Percentiles rank a stretch among this genome's conserved stretches.
phyloP scores from a whole-genome alignment of 1,139 yeast species.

The Magnusiomyces magnusii region DNA sequence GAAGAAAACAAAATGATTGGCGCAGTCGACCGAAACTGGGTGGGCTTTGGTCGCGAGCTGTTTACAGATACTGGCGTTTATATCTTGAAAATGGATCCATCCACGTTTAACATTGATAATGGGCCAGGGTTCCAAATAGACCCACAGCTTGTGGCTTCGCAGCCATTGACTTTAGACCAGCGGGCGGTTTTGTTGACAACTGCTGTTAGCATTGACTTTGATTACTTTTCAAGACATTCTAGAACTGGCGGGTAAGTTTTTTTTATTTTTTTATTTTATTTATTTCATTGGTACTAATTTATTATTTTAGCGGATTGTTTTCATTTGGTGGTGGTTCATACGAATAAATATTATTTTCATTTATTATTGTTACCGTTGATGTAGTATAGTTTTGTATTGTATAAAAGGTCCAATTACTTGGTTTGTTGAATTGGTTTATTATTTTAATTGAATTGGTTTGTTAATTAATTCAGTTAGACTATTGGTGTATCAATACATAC shows the following conservation, averaged over 20 bases:
- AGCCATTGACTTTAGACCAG: conserved; percentile 58
- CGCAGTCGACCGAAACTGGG: conserved; percentile 88
- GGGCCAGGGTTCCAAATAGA: conserved; percentile 17
- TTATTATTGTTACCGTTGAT: no score
- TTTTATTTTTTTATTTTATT: neutral
- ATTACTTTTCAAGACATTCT: conserved; percentile 87
- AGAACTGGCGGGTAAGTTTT: conserved; percentile 38
- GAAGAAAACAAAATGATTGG: conserved; percentile 55
- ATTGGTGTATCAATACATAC: no score
- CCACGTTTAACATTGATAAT: conserved; percentile 39
- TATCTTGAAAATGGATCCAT: conserved; percentile 74
- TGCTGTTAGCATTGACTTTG: conserved; percentile 90
- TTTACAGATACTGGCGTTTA: conserved; percentile 95
- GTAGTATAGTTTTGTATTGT: no score
- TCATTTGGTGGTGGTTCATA: conserved; percentile 4
- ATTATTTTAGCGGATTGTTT: neutral
- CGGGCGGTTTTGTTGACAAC: conserved; percentile 80
- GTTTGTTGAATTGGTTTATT: no score
- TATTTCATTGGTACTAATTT: neutral
- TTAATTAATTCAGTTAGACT: no score
- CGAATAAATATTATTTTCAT: conserved; percentile 2
- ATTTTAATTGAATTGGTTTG: no score
- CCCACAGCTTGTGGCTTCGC: conserved; percentile 32
- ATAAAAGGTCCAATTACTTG: no score
- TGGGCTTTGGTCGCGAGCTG: conserved; percentile 84